These are phyloP conservation scores for Boletus rufocinnamomeus DNA, from an alignment of 768 basidiomycete genomes.

Conservation along the genomic window DNA sequence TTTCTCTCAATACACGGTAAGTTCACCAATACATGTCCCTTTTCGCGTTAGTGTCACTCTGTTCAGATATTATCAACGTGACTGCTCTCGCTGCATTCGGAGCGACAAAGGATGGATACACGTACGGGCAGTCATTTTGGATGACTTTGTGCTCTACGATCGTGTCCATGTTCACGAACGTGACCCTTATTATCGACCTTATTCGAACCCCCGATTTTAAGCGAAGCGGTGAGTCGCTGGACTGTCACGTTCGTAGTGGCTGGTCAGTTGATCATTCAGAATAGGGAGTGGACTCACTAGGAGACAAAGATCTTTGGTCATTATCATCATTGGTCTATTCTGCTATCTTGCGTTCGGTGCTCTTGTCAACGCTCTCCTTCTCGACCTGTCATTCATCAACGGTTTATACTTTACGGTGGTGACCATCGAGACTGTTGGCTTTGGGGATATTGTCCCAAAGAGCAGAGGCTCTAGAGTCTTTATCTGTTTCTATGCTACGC, in stretches of 20 bases:
- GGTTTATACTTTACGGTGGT: slow-evolving; percentile 78
- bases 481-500: slow-evolving; percentile 54
- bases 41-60: background rate
- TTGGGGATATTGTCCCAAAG: slow-evolving; percentile 71
- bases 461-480: slow-evolving; percentile 57
- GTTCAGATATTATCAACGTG: slow-evolving; percentile 69
- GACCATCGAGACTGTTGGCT: slow-evolving; percentile 72
- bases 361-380: slow-evolving; percentile 53
- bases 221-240: slow-evolving; percentile 51
- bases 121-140: slow-evolving; percentile 74
- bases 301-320: slow-evolving; percentile 77
- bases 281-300: slow-evolving; percentile 77
- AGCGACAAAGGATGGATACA: slow-evolving; percentile 65
- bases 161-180: slow-evolving; percentile 62
- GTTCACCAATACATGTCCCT: slow-evolving; percentile 21
- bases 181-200: slow-evolving; percentile 67
- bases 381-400: slow-evolving; percentile 61
- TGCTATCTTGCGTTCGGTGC: slow-evolving; percentile 75
- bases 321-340: slow-evolving; percentile 74
- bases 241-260: background rate
- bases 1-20: slow-evolving; percentile 72
- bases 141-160: slow-evolving; percentile 74
- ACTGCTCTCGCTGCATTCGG: slow-evolving; percentile 60
- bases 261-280: background rate
- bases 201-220: slow-evolving; percentile 60